Base-by-base conservation (phyloP, 1,284 basidiomycete species). In the Ustilago tritici region DNA sequence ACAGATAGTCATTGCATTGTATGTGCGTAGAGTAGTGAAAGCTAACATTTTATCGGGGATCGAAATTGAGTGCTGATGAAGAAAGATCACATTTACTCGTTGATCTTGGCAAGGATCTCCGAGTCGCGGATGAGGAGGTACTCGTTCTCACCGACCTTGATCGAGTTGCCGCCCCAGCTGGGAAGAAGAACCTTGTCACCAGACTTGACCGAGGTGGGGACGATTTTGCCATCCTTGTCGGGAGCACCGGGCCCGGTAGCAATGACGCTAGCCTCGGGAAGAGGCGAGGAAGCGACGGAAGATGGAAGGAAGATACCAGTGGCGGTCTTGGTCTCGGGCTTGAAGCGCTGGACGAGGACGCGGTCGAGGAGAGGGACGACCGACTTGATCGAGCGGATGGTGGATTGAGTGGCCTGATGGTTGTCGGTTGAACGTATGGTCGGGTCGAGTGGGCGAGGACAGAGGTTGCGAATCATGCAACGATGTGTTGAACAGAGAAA, bases 71-170 rank as follows among this genome's bases (percentile, higher is more conserved):
- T 50, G 49, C 49, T 14, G 11, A 32, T 50, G 28, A 19, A 46
- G 14, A 11, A 36, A n/a, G 38, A 15, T 32, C n/a, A 4, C 14
- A 28, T 82, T 88, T 91, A 98, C 89, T 98, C 95, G 88, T 92
- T 90, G 86, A 98, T 95, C 90, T 97, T 98, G 80, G 96, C 96
- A 62, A 98, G 90, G 87, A 98, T 98, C 86, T 98, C 96, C 41
- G 91, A 88, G 88, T 98, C 96, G 88, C 93, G 93, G 91, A 97
- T 98, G 71, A 98, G 89, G 88, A 91, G 93, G 89, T 93, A 99
- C 87, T 98, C 96, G 86, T 98, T 95, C 36, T 99, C 96, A 66
- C 95, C 95, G 61, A 99, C 91, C 88, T 98, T 99, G 88, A 99
- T 95, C 19, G 93, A 88, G 87, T 92, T 95, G 17, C 96, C 96